Evolutionary conservation across 2,329 filamentous ascomycete genomes (phyloP).

Genomic region (Fusarium devonianum): DNA sequence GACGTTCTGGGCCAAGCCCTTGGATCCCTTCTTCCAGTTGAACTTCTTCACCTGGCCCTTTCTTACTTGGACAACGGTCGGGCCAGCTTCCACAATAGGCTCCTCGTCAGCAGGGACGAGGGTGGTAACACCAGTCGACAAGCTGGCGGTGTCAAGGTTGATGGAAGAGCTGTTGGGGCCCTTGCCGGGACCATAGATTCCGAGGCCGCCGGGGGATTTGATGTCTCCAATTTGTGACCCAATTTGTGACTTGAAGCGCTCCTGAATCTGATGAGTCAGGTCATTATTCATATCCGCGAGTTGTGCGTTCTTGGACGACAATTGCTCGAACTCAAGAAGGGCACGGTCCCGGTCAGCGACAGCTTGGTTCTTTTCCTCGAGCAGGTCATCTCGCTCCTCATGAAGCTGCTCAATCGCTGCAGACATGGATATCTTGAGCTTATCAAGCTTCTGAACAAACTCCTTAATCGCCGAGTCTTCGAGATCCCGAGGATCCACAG

Average conservation of each 20-base stretch:
- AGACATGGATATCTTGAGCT: slow-evolving; percentile 66
- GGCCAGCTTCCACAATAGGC: slow-evolving; percentile 70
- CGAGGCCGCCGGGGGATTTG: slow-evolving; percentile 61
- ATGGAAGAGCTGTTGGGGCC: slow-evolving; percentile 58
- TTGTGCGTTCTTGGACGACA: slow-evolving; percentile 93
- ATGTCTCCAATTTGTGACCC: slow-evolving; percentile 55
- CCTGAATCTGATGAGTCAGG: slow-evolving; percentile 91
- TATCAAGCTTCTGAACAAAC: slow-evolving; percentile 77
- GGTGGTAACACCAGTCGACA: slow-evolving; percentile 65
- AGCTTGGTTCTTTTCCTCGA: slow-evolving; percentile 84
- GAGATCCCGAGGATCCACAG: slow-evolving; percentile 80
- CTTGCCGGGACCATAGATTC: slow-evolving; percentile 64
- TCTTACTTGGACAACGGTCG: slow-evolving; percentile 94
- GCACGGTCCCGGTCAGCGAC: slow-evolving; percentile 90
- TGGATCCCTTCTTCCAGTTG: slow-evolving; percentile 97
- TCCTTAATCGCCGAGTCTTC: slow-evolving; percentile 93
- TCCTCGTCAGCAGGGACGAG: slow-evolving; percentile 72
- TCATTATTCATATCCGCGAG: slow-evolving; percentile 95
- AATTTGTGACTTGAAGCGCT: slow-evolving; percentile 84
- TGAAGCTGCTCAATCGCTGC: slow-evolving; percentile 66
- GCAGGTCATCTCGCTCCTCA: slow-evolving; percentile 77
- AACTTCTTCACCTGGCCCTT: slow-evolving; percentile 96
- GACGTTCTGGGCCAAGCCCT: slow-evolving; percentile 92
- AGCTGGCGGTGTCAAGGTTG: slow-evolving; percentile 60
- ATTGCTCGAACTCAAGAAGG: slow-evolving; percentile 92